These are phyloP conservation scores for Babesia bovis DNA, from an alignment of 169 alveolate genomes.

Conservation along the genomic window DNA sequence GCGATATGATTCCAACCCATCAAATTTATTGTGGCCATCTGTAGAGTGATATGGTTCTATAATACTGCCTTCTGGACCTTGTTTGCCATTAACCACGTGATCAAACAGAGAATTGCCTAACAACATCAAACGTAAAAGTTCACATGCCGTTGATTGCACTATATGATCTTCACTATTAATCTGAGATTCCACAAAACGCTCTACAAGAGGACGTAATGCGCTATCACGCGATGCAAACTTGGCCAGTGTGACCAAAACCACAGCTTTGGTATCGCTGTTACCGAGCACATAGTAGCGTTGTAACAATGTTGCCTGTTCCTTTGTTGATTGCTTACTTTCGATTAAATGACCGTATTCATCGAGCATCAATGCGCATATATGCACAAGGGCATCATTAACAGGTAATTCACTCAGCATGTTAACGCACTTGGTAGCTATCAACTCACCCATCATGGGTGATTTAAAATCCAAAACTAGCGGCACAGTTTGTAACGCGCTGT, in stretches of 20 bases:
- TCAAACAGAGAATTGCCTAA: conserved; percentile 35
- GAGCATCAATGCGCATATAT: conserved; percentile 67
- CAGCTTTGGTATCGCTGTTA: conserved; percentile 48
- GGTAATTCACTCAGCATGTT: background rate
- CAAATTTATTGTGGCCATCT: background rate
- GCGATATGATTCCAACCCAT: background rate
- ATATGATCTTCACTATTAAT: conserved; percentile 52
- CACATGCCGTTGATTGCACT: conserved; percentile 74
- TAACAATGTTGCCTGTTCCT: conserved; percentile 49
- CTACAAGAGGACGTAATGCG: conserved; percentile 37
- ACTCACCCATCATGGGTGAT: conserved; percentile 59
- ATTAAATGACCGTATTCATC: conserved; percentile 72
- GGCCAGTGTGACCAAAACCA: conserved; percentile 66
- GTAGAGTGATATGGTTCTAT: background rate
- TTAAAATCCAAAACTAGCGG: conserved; percentile 52
- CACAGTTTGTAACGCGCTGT: conserved; percentile 85
- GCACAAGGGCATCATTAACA: conserved; percentile 35
- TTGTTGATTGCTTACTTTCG: conserved; percentile 7
- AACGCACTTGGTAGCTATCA: background rate
- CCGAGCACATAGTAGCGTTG: conserved; percentile 59
- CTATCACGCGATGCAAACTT: conserved; percentile 65
- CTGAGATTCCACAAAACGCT: conserved; percentile 54
- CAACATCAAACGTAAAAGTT: conserved; percentile 57
- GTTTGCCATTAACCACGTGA: conserved; percentile 23
- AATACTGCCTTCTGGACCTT: background rate